Base-by-base conservation (phyloP, 139 green algal species). In the Tetraselmis striata region DNA sequence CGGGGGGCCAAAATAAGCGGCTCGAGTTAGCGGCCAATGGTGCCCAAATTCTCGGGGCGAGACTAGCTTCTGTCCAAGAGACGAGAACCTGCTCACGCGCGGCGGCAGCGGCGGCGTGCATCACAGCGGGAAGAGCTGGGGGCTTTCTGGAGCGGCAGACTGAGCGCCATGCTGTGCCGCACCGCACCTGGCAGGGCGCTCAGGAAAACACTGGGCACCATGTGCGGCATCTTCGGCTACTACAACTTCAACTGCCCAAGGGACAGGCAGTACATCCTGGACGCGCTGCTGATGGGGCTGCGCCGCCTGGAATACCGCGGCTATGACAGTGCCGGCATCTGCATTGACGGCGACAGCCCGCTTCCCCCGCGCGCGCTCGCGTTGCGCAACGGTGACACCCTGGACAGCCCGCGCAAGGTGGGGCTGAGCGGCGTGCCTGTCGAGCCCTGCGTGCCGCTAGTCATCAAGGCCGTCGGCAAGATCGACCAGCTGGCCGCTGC, bases 161-260 rank as follows among this genome's bases (percentile, higher is more conserved):
- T n/a, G n/a, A n/a, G n/a, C n/a, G n/a, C n/a, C n/a, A n/a, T n/a
- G n/a, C n/a, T n/a, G n/a, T n/a, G n/a, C n/a, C n/a, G n/a, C n/a
- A n/a, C n/a, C n/a, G n/a, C n/a, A n/a, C n/a, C n/a, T n/a, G n/a
- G n/a, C n/a, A n/a, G n/a, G n/a, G n/a, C n/a, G n/a, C n/a, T n/a
- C n/a, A n/a, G n/a, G n/a, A n/a, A n/a, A n/a, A n/a, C n/a, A n/a
- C n/a, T n/a, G n/a, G 59, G 23, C 82, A 83, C 1, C 25, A 97
- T 98, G 95, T 98, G 95, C 84, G 96, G 96, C 25, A 99, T 99
- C 59, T 98, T 99, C 74, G 96, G 96, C 0, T 98, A 98, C 86
- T 95, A 97, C 78, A 98, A 95, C 76, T 97, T 90, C 82, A 88
- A 89, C 28, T 83, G 95, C 1, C 77, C 84, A 1, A 81, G 82